These are phyloP conservation scores for Amanita thiersii DNA, from an alignment of 768 basidiomycete genomes.

Conservation along the genomic window DNA sequence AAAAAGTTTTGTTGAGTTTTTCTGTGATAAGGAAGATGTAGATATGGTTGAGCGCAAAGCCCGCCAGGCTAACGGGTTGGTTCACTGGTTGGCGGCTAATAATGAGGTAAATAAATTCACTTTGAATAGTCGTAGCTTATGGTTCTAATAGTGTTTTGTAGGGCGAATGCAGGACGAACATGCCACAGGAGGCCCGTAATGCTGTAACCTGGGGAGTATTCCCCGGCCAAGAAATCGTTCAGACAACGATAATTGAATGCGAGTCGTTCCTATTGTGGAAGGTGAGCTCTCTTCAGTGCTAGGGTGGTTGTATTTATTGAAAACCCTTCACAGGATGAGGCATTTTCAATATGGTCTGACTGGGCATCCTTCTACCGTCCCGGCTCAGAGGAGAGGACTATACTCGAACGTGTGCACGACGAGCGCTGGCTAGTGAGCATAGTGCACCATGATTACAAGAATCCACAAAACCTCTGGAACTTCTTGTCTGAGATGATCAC, in stretches of 20 bases:
- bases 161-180: conserved; percentile 79
- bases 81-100: conserved; percentile 86
- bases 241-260: conserved; percentile 93
- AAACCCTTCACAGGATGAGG: conserved; percentile 65
- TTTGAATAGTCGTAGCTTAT: background rate
- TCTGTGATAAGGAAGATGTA: conserved; percentile 57
- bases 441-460: conserved; percentile 89
- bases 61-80: conserved; percentile 47
- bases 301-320: background rate
- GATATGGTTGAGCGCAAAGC: conserved; percentile 35
- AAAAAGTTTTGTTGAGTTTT: conserved; percentile 97
- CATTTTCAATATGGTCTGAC: conserved; percentile 91
- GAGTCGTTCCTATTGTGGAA: conserved; percentile 97
- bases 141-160: conserved; percentile 17
- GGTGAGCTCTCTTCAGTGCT: conserved; percentile 32
- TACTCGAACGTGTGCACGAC: conserved; percentile 67
- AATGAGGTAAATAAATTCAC: conserved; percentile 41
- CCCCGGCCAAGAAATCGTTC: conserved; percentile 91
- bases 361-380: conserved; percentile 89
- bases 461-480: conserved; percentile 70
- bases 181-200: conserved; percentile 72
- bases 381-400: conserved; percentile 54
- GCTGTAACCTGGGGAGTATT: conserved; percentile 99
- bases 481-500: conserved; percentile 52
- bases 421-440: conserved; percentile 87